A percentile compares a stretch with the other conserved stretches of the same genome.
Conservation (phyloP, 306 rosid genomes). For the Citrullus mucosospermus region DNA sequence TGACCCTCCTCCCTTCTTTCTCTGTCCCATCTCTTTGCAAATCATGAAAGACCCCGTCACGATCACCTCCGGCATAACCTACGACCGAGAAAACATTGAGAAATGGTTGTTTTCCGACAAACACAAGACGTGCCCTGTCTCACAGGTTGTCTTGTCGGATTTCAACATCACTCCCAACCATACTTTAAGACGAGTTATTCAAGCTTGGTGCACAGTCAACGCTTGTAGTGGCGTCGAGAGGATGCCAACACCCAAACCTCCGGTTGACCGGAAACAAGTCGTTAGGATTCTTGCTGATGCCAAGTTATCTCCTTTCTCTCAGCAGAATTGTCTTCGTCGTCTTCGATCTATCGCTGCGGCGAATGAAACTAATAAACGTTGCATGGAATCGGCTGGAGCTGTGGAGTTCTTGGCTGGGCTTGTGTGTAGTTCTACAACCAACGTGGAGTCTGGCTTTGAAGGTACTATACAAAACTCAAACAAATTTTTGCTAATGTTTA, state of each 20-base stretch:
- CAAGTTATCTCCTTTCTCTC: not conserved
- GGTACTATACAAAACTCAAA: not conserved
- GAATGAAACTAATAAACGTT: slow-evolving; percentile 30
- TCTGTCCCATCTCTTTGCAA: slow-evolving; percentile 63
- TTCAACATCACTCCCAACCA: slow-evolving; percentile 60
- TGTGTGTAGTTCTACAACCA: slow-evolving; percentile 26
- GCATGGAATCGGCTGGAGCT: slow-evolving; percentile 29
- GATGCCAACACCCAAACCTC: slow-evolving; percentile 56
- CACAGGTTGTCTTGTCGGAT: slow-evolving; percentile 36
- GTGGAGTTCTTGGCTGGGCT: not conserved
- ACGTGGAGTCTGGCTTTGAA: not conserved
- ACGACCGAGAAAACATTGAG: slow-evolving; percentile 62
- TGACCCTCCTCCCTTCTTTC: slow-evolving; percentile 38
- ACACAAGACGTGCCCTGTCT: slow-evolving; percentile 45
- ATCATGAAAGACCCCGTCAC: slow-evolving; percentile 79
- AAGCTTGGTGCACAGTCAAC: slow-evolving; percentile 57
- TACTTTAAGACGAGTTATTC: slow-evolving; percentile 59
- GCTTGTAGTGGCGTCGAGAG: slow-evolving; percentile 27
- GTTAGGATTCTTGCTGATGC: slow-evolving; percentile 30
- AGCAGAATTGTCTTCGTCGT: slow-evolving; percentile 20
- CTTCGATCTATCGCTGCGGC: slow-evolving; percentile 31
- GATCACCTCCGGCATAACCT: slow-evolving; percentile 59
- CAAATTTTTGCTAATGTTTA: no score
- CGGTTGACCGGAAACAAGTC: slow-evolving; percentile 25
- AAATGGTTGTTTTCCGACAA: slow-evolving; percentile 41